Evolutionary conservation across 2,329 filamentous ascomycete genomes (phyloP).

Genomic region (Fusarium paranaense): DNA sequence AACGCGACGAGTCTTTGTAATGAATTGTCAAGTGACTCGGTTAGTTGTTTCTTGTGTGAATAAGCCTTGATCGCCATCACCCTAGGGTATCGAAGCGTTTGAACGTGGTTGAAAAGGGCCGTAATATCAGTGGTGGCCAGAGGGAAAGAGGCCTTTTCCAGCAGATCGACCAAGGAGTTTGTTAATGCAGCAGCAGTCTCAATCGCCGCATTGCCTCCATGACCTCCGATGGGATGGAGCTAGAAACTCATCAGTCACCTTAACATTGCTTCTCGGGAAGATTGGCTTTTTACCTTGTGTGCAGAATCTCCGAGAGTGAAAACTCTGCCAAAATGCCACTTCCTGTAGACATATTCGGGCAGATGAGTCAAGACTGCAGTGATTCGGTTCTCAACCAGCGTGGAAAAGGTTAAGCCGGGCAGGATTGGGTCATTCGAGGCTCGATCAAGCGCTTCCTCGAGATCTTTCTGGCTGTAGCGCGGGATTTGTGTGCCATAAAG

Average conservation of each 20-base stretch:
- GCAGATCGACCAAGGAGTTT: background rate
- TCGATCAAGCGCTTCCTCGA: background rate
- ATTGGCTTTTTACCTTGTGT: constrained; percentile 49
- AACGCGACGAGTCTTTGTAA: background rate
- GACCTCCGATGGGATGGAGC: constrained; percentile 11
- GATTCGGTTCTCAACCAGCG: constrained; percentile 26
- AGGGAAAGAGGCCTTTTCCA: background rate
- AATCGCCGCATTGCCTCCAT: constrained; percentile 23
- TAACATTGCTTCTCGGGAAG: background rate
- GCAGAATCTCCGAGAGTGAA: constrained; percentile 55
- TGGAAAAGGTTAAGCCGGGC: constrained; percentile 1
- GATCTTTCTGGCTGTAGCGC: constrained; percentile 5
- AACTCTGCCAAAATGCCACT: constrained; percentile 54
- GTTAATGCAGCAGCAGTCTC: constrained; percentile 14
- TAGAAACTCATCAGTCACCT: background rate
- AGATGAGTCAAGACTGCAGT: constrained; percentile 48
- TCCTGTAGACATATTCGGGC: constrained; percentile 51
- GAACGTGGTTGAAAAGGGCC: background rate
- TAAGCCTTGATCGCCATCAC: background rate
- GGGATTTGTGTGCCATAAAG: constrained; percentile 12
- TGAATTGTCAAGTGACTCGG: constrained; percentile 2
- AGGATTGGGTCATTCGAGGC: background rate
- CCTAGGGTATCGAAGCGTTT: background rate
- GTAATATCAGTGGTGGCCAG: background rate
- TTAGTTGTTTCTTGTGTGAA: constrained; percentile 10